These are phyloP conservation scores for Cymodocea nodosa DNA, from an alignment of 116 monocot species.

Conservation along the genomic window DNA sequence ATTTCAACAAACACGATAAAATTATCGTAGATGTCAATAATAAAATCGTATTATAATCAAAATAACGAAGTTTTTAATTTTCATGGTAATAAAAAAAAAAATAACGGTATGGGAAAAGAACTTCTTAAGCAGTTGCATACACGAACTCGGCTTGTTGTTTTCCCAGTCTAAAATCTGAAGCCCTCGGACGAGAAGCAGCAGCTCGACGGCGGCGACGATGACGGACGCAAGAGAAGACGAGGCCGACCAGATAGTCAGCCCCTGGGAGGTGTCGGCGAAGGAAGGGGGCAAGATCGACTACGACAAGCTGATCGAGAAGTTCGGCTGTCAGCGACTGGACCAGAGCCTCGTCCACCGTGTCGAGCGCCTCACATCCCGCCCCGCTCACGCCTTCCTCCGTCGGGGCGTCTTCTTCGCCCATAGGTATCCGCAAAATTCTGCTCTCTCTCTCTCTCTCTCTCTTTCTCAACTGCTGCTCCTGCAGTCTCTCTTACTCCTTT, in stretches of 20 bases:
- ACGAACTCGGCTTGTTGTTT: too few relatives aligned
- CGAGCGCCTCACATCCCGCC: conserved; percentile 61
- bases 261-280: conserved; percentile 83
- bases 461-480: neutral
- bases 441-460: neutral
- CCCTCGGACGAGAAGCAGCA: too few relatives aligned
- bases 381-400: conserved; percentile 81
- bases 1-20: too few relatives aligned
- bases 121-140: too few relatives aligned
- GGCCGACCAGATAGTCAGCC: conserved; percentile 71
- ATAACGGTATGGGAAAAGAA: too few relatives aligned
- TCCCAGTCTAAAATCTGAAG: too few relatives aligned
- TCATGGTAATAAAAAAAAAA: too few relatives aligned
- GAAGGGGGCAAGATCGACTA: conserved; percentile 91
- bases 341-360: conserved; percentile 44
- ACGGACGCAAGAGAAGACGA: neutral
- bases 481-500: neutral
- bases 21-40: too few relatives aligned
- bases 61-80: too few relatives aligned
- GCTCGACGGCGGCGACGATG: neutral
- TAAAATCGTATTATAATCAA: too few relatives aligned
- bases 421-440: conserved; percentile 22
- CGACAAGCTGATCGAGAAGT: conserved; percentile 92
- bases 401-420: conserved; percentile 97
- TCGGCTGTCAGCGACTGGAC: conserved; percentile 80